Base-by-base conservation (phyloP, 768 basidiomycete species). In the Auricularia cornea region DNA sequence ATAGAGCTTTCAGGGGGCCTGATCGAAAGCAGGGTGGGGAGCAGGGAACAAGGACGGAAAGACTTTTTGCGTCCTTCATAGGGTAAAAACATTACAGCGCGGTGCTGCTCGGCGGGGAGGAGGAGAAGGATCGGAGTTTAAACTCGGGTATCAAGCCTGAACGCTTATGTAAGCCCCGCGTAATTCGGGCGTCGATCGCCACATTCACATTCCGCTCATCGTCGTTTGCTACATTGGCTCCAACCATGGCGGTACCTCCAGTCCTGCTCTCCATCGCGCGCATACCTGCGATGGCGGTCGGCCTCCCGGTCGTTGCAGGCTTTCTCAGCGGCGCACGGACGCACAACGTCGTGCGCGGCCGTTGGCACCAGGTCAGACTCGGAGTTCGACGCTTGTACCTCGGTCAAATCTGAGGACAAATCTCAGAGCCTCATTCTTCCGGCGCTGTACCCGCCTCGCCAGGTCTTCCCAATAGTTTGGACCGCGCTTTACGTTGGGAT, bases 391-490 rank as follows among this genome's bases (percentile, higher is more conserved):
- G n/a, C 51, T 44, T 54, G 35, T 23, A 38, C 28, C 12, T 38
- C 30, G 3, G 8, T 23, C 20, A 31, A 10, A 29, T n/a, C n/a
- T n/a, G n/a, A n/a, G n/a, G 29, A 29, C 5, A 20, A n/a, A 30
- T 52, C 38, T 35, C 59, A 86, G 84, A 79, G 71, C 62, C 72
- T 87, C 63, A 69, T 71, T 28, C 69, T 76, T 16, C 85, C 86
- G 18, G 81, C 84, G 11, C 81, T 80, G 2, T 75, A 77, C 33
- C 83, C 83, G 32, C 81, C 84, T 28, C 72, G 76, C 32, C 75
- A 78, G 60, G 80, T 78, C 1, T 88, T 87, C 67, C 83, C 83
- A 11, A 79, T 85, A 61, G 82, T 84, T 14, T 85, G 85, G 85
- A 77, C 81, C 0, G 68, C 76, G 0, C 67, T 86, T 16, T 84